These are phyloP conservation scores for Isoetes taiwanensis DNA, from an alignment of 75 land plant species.

Conservation along the genomic window DNA sequence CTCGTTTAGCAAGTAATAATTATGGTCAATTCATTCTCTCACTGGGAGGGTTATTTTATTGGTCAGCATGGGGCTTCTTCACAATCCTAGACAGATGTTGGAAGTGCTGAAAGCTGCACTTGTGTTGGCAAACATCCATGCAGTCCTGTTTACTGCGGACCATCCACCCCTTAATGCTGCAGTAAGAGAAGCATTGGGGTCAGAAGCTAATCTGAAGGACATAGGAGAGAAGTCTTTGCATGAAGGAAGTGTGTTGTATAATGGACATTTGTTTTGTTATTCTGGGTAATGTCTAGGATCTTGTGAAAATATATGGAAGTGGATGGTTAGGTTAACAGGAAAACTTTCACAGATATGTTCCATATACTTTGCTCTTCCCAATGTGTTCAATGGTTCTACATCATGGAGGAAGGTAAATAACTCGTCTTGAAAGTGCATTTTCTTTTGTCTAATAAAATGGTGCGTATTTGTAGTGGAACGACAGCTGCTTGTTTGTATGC, in stretches of 20 bases:
- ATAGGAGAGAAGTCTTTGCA: too few species aligned
- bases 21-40: too few species aligned
- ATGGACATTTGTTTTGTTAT: slow-evolving; percentile 33
- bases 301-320: neutral
- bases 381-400: slow-evolving; percentile 60
- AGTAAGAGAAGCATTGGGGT: slow-evolving; percentile 15
- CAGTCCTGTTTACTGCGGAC: slow-evolving; percentile 58
- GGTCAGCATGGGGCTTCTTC: slow-evolving; percentile 91
- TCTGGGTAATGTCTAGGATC: slow-evolving; percentile 27
- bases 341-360: slow-evolving; percentile 34
- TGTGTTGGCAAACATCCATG: slow-evolving; percentile 27
- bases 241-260: slow-evolving; percentile 17
- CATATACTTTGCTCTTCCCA: slow-evolving; percentile 67
- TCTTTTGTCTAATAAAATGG: neutral
- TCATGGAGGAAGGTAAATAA: slow-evolving; percentile 84
- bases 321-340: neutral
- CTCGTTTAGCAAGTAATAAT: too few species aligned
- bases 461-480: slow-evolving; percentile 45
- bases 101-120: slow-evolving; percentile 38
- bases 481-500: slow-evolving; percentile 80
- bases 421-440: neutral
- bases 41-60: too few species aligned
- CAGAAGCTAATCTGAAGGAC: too few species aligned
- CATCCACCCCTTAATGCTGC: slow-evolving; percentile 57
- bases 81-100: slow-evolving; percentile 52